A percentile compares a stretch with the other conserved stretches of the same genome.
Conservation (phyloP, 169 alveolate genomes). For the Plasmodium knowlesi region DNA sequence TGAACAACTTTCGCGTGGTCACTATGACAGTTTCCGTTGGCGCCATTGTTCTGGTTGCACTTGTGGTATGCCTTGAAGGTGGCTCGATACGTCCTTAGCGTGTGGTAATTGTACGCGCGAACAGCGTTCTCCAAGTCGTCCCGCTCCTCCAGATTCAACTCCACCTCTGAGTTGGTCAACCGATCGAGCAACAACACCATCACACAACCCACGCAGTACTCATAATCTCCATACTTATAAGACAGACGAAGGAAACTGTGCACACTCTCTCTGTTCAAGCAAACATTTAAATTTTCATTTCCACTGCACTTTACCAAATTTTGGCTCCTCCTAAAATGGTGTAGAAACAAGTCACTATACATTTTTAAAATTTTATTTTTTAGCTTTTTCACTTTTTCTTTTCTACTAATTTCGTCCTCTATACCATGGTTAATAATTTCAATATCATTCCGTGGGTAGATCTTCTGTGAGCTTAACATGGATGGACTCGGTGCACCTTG, state of each 20-base stretch:
- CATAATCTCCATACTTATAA: constrained; percentile 23
- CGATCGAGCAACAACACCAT: constrained; percentile 47
- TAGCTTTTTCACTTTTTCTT: constrained; percentile 7
- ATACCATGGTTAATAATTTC: not conserved
- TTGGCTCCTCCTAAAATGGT: constrained; percentile 7
- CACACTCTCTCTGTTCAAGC: constrained; percentile 23
- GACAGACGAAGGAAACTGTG: constrained; percentile 9
- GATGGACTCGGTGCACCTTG: not conserved
- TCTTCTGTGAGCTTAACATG: not conserved
- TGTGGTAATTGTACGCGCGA: constrained; percentile 19
- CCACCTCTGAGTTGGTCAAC: constrained; percentile 11
- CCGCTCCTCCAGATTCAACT: constrained; percentile 18
- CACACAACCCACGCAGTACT: constrained; percentile 21
- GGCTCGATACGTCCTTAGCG: constrained; percentile 4
- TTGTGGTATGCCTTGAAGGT: constrained; percentile 43
- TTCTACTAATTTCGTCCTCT: not conserved
- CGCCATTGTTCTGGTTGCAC: not conserved
- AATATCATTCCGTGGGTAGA: not conserved
- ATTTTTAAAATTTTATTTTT: constrained; percentile 20
- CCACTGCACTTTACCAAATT: not conserved
- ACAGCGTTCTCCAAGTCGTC: constrained; percentile 40
- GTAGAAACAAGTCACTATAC: constrained; percentile 20
- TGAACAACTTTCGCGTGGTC: not conserved
- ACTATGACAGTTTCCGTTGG: not conserved
- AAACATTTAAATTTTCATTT: not conserved